These are phyloP conservation scores for Talaromyces sp. DNA, from an alignment of 2,329 filamentous ascomycete species.

Conservation along the genomic window DNA sequence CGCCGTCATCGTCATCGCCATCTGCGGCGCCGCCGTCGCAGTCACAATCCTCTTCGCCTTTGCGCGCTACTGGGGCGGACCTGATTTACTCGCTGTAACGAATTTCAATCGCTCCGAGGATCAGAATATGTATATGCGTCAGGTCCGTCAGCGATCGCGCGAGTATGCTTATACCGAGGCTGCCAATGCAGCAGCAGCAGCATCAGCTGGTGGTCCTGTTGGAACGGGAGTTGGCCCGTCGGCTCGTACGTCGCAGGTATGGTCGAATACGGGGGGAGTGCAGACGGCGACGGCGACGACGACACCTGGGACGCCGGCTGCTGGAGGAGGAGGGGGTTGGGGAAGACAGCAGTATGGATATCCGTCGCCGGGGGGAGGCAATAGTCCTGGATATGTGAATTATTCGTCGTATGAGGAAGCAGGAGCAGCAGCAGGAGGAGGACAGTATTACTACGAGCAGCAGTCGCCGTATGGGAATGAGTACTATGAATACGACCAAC, in stretches of 20 bases:
- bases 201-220: too few species aligned
- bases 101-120: not conserved
- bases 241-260: conserved; percentile 5
- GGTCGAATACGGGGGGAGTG: not conserved
- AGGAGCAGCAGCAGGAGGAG: not conserved
- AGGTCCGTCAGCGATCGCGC: conserved; percentile 9
- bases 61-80: conserved; percentile 3
- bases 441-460: conserved; percentile 4
- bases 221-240: not conserved
- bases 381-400: not conserved
- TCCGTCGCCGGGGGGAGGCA: not conserved
- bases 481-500: conserved; percentile 7
- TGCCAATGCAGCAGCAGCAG: not conserved
- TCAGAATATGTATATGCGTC: conserved; percentile 10
- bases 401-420: conserved; percentile 5
- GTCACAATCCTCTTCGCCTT: conserved; percentile 12
- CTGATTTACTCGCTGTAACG: not conserved
- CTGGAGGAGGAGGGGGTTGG: not conserved
- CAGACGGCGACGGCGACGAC: not conserved
- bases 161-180: conserved; percentile 9
- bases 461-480: conserved; percentile 7
- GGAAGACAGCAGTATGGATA: not conserved
- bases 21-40: conserved; percentile 1
- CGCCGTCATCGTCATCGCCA: conserved; percentile 12
- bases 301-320: not conserved